Evolutionary conservation across 2,329 filamentous ascomycete species (phyloP).

Genomic region (Penicillium aurantiogriseum): DNA sequence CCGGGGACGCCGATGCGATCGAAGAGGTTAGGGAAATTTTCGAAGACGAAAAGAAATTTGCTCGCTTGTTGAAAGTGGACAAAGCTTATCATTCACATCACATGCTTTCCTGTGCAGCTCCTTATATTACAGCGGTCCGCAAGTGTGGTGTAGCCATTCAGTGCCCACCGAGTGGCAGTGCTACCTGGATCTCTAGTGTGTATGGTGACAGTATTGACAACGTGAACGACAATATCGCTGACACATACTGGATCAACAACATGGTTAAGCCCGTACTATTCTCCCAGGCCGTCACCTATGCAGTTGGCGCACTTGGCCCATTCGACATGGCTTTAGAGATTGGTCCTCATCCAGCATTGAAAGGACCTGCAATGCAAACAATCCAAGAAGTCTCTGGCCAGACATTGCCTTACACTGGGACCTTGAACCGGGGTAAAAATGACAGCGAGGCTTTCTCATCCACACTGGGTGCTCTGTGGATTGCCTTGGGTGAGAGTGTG

Average conservation of each 20-base stretch:
- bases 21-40: constrained; percentile 31
- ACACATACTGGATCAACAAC: constrained; percentile 34
- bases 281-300: constrained; percentile 18
- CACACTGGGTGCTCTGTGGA: constrained; percentile 19
- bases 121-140: constrained; percentile 29
- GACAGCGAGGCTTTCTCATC: constrained; percentile 15
- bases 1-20: constrained; percentile 43
- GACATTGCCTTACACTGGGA: constrained; percentile 17
- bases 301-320: constrained; percentile 11
- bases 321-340: constrained; percentile 32
- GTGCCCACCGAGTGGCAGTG: background rate
- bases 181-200: constrained; percentile 33
- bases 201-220: constrained; percentile 17
- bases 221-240: constrained; percentile 15
- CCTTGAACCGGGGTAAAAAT: constrained; percentile 15
- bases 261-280: constrained; percentile 28
- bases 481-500: constrained; percentile 12
- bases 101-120: constrained; percentile 36
- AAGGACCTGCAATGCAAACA: constrained; percentile 31
- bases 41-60: constrained; percentile 39
- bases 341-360: constrained; percentile 37
- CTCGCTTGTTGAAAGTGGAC: constrained; percentile 42
- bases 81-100: constrained; percentile 49
- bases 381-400: constrained; percentile 21
- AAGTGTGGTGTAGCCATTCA: constrained; percentile 16